Base-by-base conservation (phyloP, 2,329 filamentous ascomycete genomes). In the Helminthosporium solani region DNA sequence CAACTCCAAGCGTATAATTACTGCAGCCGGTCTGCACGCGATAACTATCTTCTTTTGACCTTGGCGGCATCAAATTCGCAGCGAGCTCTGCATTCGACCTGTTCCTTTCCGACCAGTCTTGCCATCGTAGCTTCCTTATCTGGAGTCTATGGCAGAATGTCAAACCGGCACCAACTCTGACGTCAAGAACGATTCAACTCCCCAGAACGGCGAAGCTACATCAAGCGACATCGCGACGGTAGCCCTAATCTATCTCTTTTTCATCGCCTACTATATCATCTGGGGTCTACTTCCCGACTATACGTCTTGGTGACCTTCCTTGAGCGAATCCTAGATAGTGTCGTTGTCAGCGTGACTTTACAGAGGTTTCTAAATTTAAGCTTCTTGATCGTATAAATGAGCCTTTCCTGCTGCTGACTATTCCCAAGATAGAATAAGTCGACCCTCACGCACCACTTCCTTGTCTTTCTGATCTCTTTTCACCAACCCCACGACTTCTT, bases 1-100 rank as follows among this genome's bases (percentile, higher is more conserved):
- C 8, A 62, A 57, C 11, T 57, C 60, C 45, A 64, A 64, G 41
- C 49, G 57, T 7, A 59, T 66, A 37, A 59, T 58, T n/a, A 59
- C 56, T 19, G 56, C 56, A n/a, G n/a, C n/a, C n/a, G n/a, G n/a
- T n/a, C n/a, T n/a, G n/a, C n/a, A n/a, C n/a, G n/a, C n/a, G 0
- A 71, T 74, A 64, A 69, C 28, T 71, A 72, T 34, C 67, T 81
- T 4, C 59, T 81, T 1, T 57, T 81, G 7, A 79, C 76, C 0
- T 78, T 75, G 78, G 78, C 11, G 75, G 74, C 2, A 67, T 80
- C 47, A 81, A 81, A 54, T 77, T 81, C 12, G 75, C 76, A 81
- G 46, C 71, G 65, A 0, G 66, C 23, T 25, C 23, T 25, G 5
- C 9, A 25, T 5, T 5, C 23, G 23, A 5, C 23, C 9, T 25